These are phyloP conservation scores for Cladosporium velox DNA, from an alignment of 2,329 filamentous ascomycete genomes.

Conservation along the genomic window DNA sequence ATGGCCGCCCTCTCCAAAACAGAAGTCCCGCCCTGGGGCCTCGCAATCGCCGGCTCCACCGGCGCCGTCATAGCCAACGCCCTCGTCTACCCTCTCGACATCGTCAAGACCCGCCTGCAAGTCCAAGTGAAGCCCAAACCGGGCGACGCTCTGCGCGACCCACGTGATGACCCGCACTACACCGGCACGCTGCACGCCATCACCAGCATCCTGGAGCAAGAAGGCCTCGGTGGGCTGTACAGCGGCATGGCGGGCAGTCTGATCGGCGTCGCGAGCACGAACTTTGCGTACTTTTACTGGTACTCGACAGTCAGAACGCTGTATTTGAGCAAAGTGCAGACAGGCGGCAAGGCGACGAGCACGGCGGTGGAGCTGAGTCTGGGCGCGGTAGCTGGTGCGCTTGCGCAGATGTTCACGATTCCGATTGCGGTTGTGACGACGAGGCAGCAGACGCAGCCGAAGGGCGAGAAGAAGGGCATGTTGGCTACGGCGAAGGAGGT, in stretches of 20 bases:
- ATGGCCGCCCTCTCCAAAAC: slow-evolving; percentile 43
- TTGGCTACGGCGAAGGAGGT: slow-evolving; percentile 87
- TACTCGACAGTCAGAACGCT: slow-evolving; percentile 84
- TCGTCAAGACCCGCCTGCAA: slow-evolving; percentile 95
- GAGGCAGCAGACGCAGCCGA: slow-evolving; percentile 88
- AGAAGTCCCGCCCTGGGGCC: slow-evolving; percentile 84
- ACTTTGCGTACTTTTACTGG: slow-evolving; percentile 99
- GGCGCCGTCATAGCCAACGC: slow-evolving; percentile 94
- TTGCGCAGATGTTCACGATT: slow-evolving; percentile 95
- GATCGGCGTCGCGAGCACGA: slow-evolving; percentile 91
- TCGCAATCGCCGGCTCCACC: slow-evolving; percentile 86
- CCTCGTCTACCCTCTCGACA: slow-evolving; percentile 92
- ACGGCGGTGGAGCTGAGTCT: slow-evolving; percentile 81
- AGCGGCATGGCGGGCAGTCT: slow-evolving; percentile 84
- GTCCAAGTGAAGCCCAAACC: slow-evolving; percentile 75
- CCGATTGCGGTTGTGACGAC: slow-evolving; percentile 95
- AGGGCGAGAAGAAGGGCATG: slow-evolving; percentile 80
- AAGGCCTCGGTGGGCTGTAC: slow-evolving; percentile 82
- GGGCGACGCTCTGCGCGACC: slow-evolving; percentile 42
- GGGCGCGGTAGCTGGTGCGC: slow-evolving; percentile 82
- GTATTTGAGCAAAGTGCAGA: slow-evolving; percentile 61
- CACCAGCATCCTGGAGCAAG: slow-evolving; percentile 75
- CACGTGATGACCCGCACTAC: slow-evolving; percentile 70
- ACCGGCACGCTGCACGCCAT: slow-evolving; percentile 86
- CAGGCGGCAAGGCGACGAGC: slow-evolving; percentile 51